Evolutionary conservation across 2,329 filamentous ascomycete species (phyloP), one percentile per base, ranked within the genome.

Genomic region (Diaporthe destruens): DNA sequence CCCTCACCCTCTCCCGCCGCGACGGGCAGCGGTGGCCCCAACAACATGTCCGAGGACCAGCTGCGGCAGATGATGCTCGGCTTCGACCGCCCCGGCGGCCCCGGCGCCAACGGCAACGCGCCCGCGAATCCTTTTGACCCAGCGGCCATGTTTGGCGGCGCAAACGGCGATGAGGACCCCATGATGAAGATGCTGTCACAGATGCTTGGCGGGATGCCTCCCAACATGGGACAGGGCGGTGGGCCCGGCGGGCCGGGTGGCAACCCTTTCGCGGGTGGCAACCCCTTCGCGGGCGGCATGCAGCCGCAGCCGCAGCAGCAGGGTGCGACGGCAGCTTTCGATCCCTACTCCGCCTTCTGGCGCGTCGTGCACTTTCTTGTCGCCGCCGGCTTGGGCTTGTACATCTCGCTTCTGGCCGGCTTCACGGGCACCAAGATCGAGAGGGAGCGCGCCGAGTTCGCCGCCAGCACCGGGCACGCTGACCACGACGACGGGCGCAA

Each of bases 111-210:
- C 32, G 57, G 75, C 66, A 69, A 67, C 59, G 29, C 69, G 7
- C 72, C 72, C 49, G 74, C 68, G 68, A 75, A 72, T 71, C 69
- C 82, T 77, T 82, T 82, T 72, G 83, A 74, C 51, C 74, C 74
- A 51, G 71, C 74, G 53, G 70, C 73, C 25, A 76, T 77, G 75
- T 77, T 73, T 12, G 51, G 51, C 51, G 51, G 68, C 6, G 44
- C 78, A 53, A 81, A 78, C 57, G 76, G 77, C 71, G 78, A 78
- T 2, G 81, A 90, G n/a, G 91, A 93, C 77, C 90, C 90, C 16
- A 91, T 93, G 88, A 87, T 93, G 86, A 88, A 90, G 81, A 92
- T 95, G 88, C 87, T 96, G 81, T 89, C 92, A 78, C 92, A 94
- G 81, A 90, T 95, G 86, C 89, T 93, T 85, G 80, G 81, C 53